Evolutionary conservation across 2,329 filamentous ascomycete species (phyloP).

Genomic region (Ophiosphaerella herpotricha): DNA sequence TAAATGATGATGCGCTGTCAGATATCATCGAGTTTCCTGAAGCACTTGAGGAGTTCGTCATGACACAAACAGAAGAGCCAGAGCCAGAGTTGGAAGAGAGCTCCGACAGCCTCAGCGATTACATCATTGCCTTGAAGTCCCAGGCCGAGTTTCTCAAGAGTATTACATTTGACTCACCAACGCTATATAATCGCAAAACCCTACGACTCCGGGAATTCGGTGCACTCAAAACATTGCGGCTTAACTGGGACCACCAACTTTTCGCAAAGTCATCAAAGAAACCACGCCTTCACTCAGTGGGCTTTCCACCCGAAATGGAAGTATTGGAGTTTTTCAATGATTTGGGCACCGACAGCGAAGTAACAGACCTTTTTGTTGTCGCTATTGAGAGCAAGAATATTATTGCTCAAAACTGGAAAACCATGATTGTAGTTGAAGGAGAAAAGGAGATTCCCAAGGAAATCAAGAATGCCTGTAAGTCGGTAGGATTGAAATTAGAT

Average conservation of each 20-base stretch:
- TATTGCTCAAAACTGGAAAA: constrained; percentile 31
- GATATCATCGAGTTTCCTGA: constrained; percentile 39
- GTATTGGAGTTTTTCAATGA: constrained; percentile 39
- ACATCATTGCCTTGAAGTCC: constrained; percentile 34
- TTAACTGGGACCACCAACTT: constrained; percentile 41
- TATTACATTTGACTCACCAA: constrained; percentile 37
- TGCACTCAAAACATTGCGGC: constrained; percentile 27
- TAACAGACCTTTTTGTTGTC: constrained; percentile 31
- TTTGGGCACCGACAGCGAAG: constrained; percentile 36
- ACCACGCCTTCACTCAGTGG: constrained; percentile 37
- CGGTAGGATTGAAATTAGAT: constrained; percentile 24
- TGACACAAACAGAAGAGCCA: constrained; percentile 38
- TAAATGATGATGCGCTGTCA: constrained; percentile 37
- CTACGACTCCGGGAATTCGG: constrained; percentile 36
- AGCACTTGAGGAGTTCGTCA: constrained; percentile 38
- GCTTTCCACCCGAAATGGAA: constrained; percentile 34
- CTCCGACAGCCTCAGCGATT: constrained; percentile 39
- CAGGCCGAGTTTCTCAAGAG: constrained; percentile 33
- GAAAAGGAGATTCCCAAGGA: constrained; percentile 26
- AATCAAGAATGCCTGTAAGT: constrained; percentile 31
- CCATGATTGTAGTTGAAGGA: constrained; percentile 31
- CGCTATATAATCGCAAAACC: constrained; percentile 32
- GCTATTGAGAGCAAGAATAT: constrained; percentile 33
- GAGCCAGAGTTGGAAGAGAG: constrained; percentile 37
- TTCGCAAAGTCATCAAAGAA: constrained; percentile 40